These are phyloP conservation scores for Carallia brachiata DNA, from an alignment of 345 rosid genomes.

Conservation along the genomic window DNA sequence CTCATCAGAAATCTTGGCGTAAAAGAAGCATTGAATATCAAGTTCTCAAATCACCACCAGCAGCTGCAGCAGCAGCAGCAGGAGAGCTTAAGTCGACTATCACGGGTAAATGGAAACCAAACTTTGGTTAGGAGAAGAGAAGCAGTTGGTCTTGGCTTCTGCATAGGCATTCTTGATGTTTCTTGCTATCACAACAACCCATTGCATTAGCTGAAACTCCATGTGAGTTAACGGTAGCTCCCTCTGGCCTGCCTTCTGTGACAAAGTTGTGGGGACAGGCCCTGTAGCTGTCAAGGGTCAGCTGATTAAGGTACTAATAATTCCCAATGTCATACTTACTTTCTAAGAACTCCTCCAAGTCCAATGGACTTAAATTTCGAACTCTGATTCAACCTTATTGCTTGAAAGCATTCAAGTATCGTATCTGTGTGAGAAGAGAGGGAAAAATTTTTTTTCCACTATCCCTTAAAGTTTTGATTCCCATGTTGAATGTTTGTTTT, in stretches of 20 bases:
- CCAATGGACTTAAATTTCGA: too few relatives aligned
- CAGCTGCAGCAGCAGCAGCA: slow-evolving; percentile 2
- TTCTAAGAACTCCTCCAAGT: too few relatives aligned
- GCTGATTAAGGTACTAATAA: slow-evolving; percentile 58
- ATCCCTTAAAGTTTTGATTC: background rate
- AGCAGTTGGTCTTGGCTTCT: slow-evolving; percentile 44
- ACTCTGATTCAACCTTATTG: too few relatives aligned
- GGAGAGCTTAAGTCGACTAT: slow-evolving; percentile 10
- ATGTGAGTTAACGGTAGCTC: slow-evolving; percentile 67
- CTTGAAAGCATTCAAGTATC: too few relatives aligned
- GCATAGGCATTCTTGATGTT: slow-evolving; percentile 34
- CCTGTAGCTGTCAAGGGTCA: slow-evolving; percentile 80
- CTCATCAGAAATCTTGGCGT: slow-evolving; percentile 10
- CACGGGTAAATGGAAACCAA: slow-evolving; percentile 17
- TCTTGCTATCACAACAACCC: slow-evolving; percentile 22
- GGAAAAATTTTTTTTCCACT: too few relatives aligned
- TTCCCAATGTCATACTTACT: too few relatives aligned
- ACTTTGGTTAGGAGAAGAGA: slow-evolving; percentile 55
- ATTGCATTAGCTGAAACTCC: slow-evolving; percentile 43
- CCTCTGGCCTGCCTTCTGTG: slow-evolving; percentile 92
- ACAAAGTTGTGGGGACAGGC: slow-evolving; percentile 71
- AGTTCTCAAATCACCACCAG: slow-evolving; percentile 10
- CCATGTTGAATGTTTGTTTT: background rate
- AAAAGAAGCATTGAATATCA: slow-evolving; percentile 18
- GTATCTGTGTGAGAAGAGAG: too few relatives aligned